phyloP scores from a whole-genome alignment of 768 basidiomycete species.

The Mycena rosella region DNA sequence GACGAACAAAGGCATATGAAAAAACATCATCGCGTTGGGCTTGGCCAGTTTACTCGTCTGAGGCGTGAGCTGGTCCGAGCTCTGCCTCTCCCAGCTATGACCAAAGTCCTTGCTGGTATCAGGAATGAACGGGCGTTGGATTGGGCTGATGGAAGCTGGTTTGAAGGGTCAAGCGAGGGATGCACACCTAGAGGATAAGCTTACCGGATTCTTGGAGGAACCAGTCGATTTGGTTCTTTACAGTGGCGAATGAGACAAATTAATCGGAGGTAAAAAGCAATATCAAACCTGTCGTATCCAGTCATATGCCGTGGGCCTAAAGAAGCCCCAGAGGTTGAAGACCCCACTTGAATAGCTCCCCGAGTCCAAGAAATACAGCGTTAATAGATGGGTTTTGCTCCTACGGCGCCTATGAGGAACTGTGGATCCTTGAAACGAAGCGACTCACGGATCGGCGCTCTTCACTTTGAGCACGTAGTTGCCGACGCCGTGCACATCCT shows the following conservation, averaged over 20 bases:
- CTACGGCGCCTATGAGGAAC: conserved; percentile 49
- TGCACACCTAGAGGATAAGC: conserved; percentile 24
- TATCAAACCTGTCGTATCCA: conserved; percentile 77
- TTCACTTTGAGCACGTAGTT: conserved; percentile 91
- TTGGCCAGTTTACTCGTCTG: conserved; percentile 75
- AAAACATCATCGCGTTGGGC: conserved; percentile 97
- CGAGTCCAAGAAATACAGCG: conserved; percentile 93
- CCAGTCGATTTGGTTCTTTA: conserved; percentile 88
- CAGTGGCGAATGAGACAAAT: background rate
- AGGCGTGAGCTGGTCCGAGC: conserved; percentile 68
- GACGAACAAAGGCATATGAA: conserved; percentile 93
- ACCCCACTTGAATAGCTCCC: conserved; percentile 78
- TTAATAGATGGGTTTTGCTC: conserved; percentile 89
- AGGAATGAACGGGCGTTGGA: conserved; percentile 87
- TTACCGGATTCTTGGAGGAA: conserved; percentile 84
- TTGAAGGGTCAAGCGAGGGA: background rate
- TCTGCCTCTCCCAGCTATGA: conserved; percentile 72
- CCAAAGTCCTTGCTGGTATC: conserved; percentile 81
- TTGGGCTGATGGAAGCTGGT: conserved; percentile 71
- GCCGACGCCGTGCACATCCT: conserved; percentile 88
- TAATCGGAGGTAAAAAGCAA: conserved; percentile 5
- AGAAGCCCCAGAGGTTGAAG: conserved; percentile 72
- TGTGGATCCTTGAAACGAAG: background rate
- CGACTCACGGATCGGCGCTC: conserved; percentile 85
- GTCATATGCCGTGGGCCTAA: conserved; percentile 83